phyloP scores from a whole-genome alignment of 163 green algal genomes.

The Scenedesmus sp. region DNA sequence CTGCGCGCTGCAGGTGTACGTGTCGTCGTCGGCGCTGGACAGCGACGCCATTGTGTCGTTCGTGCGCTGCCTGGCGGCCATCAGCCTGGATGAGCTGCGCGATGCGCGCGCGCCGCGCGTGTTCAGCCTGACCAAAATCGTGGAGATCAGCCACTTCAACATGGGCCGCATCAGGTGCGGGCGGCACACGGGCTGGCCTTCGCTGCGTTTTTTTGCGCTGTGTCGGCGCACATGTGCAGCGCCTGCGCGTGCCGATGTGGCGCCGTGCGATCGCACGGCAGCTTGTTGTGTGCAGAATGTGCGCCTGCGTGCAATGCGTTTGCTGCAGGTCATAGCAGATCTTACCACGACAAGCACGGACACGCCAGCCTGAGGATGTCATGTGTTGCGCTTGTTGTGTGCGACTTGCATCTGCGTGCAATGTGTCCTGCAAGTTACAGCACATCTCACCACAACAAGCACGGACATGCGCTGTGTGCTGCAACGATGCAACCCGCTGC shows the following conservation, averaged over 20 bases:
- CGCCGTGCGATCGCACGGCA: no score
- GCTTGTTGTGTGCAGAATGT: no score
- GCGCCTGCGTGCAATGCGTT: background rate
- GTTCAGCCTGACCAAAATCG: constrained; percentile 96
- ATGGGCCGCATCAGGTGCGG: constrained; percentile 94
- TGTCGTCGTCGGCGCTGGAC: constrained; percentile 71
- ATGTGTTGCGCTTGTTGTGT: background rate
- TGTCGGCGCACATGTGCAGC: no score
- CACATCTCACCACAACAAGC: no score
- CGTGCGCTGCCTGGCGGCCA: constrained; percentile 88
- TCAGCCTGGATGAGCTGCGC: constrained; percentile 88
- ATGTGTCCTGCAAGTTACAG: background rate
- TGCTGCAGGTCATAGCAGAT: background rate
- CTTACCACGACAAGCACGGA: no score
- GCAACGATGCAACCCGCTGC: no score
- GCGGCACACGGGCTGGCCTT: background rate
- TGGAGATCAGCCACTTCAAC: constrained; percentile 98
- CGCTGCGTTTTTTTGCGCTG: no score
- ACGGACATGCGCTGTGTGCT: no score
- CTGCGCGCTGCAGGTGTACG: constrained; percentile 31
- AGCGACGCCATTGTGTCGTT: constrained; percentile 95
- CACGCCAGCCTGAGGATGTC: no score
- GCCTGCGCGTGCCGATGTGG: no score
- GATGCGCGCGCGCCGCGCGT: constrained; percentile 83
- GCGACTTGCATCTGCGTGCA: background rate